These are phyloP conservation scores for Agrocybe praecox DNA, from an alignment of 768 basidiomycete genomes.

Conservation along the genomic window DNA sequence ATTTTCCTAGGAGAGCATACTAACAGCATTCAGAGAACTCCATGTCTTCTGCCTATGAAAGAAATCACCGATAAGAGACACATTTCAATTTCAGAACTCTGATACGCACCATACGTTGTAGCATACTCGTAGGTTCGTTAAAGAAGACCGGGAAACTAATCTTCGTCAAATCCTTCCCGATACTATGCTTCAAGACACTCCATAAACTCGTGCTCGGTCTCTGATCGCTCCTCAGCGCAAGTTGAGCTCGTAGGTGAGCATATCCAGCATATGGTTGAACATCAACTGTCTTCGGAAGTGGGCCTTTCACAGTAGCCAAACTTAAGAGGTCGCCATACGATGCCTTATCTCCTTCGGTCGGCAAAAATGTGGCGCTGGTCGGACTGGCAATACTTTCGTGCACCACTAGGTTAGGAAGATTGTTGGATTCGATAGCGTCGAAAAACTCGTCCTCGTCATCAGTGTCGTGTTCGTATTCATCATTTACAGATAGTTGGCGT, in stretches of 20 bases:
- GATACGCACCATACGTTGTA: slow-evolving; percentile 82
- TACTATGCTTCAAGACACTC: slow-evolving; percentile 93
- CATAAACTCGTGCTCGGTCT: slow-evolving; percentile 90
- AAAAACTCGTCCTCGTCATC: slow-evolving; percentile 97
- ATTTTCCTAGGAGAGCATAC: slow-evolving; percentile 29
- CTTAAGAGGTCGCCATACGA: background rate
- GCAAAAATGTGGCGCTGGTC: slow-evolving; percentile 21
- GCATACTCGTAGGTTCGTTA: slow-evolving; percentile 94
- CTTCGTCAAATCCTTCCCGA: slow-evolving; percentile 96
- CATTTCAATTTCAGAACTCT: background rate
- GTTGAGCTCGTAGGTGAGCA: slow-evolving; percentile 51
- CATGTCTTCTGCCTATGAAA: slow-evolving; percentile 83
- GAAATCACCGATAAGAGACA: background rate
- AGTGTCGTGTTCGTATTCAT: slow-evolving; percentile 41
- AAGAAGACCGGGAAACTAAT: slow-evolving; percentile 95
- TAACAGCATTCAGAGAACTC: slow-evolving; percentile 91
- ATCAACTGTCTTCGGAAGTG: slow-evolving; percentile 16
- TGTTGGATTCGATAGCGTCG: slow-evolving; percentile 89
- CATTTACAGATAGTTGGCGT: background rate
- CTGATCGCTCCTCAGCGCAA: slow-evolving; percentile 71
- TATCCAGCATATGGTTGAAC: slow-evolving; percentile 68
- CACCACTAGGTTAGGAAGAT: slow-evolving; percentile 74
- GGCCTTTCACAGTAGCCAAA: slow-evolving; percentile 1
- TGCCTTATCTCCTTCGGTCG: background rate
- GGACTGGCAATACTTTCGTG: slow-evolving; percentile 61